Conservation (phyloP, 495 filamentous ascomycete genomes). For the Margaritispora aquatica region DNA sequence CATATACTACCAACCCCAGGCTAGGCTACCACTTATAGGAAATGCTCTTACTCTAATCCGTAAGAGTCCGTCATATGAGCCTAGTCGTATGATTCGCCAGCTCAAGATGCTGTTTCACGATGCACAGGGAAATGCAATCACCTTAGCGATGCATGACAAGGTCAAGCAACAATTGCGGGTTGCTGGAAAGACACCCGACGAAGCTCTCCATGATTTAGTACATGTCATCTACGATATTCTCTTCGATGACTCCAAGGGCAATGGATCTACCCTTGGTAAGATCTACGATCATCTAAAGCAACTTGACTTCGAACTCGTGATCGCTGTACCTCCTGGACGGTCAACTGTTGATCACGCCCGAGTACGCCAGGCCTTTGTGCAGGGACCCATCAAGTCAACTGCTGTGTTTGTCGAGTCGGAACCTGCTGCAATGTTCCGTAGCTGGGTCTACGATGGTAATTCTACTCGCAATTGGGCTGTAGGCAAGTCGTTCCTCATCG, state of each 20-base stretch:
- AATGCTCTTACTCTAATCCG: background rate
- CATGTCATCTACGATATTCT: background rate
- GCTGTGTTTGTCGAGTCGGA: conserved; percentile 7
- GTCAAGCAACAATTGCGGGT: background rate
- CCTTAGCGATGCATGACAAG: background rate
- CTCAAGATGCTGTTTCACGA: background rate
- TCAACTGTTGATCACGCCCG: background rate
- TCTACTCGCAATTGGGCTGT: background rate
- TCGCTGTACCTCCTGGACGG: conserved; percentile 1
- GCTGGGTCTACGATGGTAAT: background rate
- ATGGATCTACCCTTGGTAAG: background rate
- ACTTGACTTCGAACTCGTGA: background rate
- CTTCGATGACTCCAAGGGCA: background rate
- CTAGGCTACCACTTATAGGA: background rate
- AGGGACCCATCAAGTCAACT: background rate
- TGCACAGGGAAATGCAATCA: background rate
- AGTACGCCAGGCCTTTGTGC: conserved; percentile 4
- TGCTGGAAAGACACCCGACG: background rate
- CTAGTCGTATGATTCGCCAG: background rate
- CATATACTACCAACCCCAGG: background rate
- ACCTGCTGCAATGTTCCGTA: conserved; percentile 10
- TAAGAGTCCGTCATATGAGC: background rate
- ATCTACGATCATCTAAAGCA: background rate
- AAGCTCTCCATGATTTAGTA: background rate
- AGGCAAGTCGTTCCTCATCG: conserved; percentile 1